Percentiles rank a stretch among this genome's conserved stretches.
Evolutionary conservation across 2,329 filamentous ascomycete genomes (phyloP).

Genomic region (Colletotrichum somersetense): DNA sequence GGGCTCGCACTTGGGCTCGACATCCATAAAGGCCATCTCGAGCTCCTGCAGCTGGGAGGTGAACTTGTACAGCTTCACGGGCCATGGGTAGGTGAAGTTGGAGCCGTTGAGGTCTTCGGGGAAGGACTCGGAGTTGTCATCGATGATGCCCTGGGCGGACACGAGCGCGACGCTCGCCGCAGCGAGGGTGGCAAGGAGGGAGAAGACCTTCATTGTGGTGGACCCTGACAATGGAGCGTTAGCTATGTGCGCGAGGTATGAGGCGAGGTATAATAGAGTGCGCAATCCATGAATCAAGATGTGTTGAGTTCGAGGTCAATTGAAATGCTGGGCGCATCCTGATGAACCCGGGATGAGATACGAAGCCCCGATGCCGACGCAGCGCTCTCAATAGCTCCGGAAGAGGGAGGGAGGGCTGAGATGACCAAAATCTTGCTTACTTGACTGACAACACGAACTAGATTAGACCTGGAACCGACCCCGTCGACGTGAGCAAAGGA

Average conservation of each 20-base stretch:
- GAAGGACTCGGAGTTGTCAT: conserved; percentile 53
- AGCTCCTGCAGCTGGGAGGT: conserved; percentile 61
- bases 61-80: conserved; percentile 62
- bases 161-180: conserved; percentile 41
- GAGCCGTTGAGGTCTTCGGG: conserved; percentile 60
- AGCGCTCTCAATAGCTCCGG: neutral
- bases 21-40: conserved; percentile 69
- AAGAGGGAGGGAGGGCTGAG: neutral
- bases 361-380: neutral
- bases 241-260: neutral
- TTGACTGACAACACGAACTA: conserved; percentile 20
- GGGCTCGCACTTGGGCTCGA: conserved; percentile 52
- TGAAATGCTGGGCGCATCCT: neutral
- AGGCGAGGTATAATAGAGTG: neutral
- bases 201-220: conserved; percentile 43
- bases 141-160: conserved; percentile 47
- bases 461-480: conserved; percentile 6
- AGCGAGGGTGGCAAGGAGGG: conserved; percentile 35
- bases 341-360: neutral
- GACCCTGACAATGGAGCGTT: neutral
- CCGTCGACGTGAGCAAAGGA: conserved; percentile 23
- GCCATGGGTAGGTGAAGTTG: conserved; percentile 66
- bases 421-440: conserved; percentile 15
- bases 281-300: neutral
- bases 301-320: neutral